Conservation (phyloP, 768 basidiomycete species). For the Daedaleopsis nitida region DNA sequence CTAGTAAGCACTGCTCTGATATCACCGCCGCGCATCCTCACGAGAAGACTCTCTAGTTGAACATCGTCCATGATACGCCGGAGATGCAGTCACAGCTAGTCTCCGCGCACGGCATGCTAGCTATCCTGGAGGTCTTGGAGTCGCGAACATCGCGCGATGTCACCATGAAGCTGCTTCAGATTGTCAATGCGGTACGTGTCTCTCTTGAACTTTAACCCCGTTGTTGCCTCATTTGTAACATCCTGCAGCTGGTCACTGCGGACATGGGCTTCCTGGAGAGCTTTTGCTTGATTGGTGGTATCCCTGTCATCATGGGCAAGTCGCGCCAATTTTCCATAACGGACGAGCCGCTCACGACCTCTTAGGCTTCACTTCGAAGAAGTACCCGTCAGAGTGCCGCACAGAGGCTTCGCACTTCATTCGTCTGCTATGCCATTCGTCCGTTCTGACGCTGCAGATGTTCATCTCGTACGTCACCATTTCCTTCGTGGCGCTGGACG, state of each 20-base stretch:
- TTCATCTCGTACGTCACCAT: constrained; percentile 83
- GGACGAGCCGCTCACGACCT: neutral
- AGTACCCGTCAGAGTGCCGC: constrained; percentile 89
- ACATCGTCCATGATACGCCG: constrained; percentile 73
- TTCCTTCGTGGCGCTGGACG: neutral
- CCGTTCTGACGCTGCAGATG: constrained; percentile 95
- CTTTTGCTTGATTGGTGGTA: constrained; percentile 93
- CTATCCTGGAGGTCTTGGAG: constrained; percentile 91
- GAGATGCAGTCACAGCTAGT: constrained; percentile 90
- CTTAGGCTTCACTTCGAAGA: constrained; percentile 90
- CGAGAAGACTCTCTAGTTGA: constrained; percentile 49
- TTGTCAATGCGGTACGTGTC: constrained; percentile 75
- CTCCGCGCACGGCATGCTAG: constrained; percentile 92
- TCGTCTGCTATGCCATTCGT: constrained; percentile 87
- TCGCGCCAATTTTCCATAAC: constrained; percentile 12
- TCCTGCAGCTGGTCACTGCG: constrained; percentile 45
- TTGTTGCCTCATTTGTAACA: neutral
- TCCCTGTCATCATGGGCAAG: constrained; percentile 92
- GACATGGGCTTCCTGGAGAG: constrained; percentile 91
- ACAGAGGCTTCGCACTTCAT: constrained; percentile 96
- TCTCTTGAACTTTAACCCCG: neutral
- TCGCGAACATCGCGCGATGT: constrained; percentile 85
- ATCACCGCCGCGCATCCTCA: neutral
- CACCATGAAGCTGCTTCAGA: constrained; percentile 79
- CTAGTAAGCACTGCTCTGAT: constrained; percentile 52